phyloP scores from a whole-genome alignment of 495 filamentous ascomycete species.

The Evernia prunastri region DNA sequence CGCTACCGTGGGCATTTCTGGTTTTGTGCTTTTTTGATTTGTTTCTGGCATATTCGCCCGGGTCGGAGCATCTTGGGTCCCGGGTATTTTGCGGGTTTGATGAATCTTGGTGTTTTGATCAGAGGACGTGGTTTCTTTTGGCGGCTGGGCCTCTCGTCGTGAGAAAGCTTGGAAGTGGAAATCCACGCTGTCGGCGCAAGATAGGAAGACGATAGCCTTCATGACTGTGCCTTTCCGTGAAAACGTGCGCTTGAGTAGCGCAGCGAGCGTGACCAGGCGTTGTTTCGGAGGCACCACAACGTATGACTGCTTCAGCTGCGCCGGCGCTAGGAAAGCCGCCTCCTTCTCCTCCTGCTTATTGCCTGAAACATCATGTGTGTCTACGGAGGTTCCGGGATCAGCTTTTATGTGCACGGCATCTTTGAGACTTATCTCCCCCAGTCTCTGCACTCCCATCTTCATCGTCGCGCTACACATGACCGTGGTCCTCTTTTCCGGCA shows the following conservation, averaged over 20 bases:
- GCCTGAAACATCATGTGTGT: not conserved
- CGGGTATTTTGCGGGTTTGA: constrained; percentile 18
- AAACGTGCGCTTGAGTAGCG: constrained; percentile 78
- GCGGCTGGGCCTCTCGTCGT: constrained; percentile 29
- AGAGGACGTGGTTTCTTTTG: constrained; percentile 22
- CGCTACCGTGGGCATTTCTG: constrained; percentile 41
- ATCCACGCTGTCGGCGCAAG: constrained; percentile 92
- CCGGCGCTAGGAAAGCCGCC: constrained; percentile 72
- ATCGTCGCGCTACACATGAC: constrained; percentile 95
- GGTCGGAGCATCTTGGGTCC: constrained; percentile 18
- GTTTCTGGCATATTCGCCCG: not conserved
- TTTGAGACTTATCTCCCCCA: constrained; percentile 91
- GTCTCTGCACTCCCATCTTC: constrained; percentile 88
- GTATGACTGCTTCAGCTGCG: constrained; percentile 88
- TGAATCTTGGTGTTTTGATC: constrained; percentile 16
- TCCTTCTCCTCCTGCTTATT: constrained; percentile 35
- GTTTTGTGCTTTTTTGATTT: constrained; percentile 24
- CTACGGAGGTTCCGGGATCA: constrained; percentile 34
- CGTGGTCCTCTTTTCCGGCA: constrained; percentile 74
- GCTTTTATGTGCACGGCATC: constrained; percentile 83
- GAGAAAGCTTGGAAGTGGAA: constrained; percentile 91
- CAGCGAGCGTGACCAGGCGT: constrained; percentile 76
- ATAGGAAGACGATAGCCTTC: constrained; percentile 94
- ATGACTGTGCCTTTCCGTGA: constrained; percentile 79
- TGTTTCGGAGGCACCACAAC: constrained; percentile 81